These are phyloP conservation scores for Barbarea vulgaris DNA, from an alignment of 345 rosid species.

Conservation along the genomic window DNA sequence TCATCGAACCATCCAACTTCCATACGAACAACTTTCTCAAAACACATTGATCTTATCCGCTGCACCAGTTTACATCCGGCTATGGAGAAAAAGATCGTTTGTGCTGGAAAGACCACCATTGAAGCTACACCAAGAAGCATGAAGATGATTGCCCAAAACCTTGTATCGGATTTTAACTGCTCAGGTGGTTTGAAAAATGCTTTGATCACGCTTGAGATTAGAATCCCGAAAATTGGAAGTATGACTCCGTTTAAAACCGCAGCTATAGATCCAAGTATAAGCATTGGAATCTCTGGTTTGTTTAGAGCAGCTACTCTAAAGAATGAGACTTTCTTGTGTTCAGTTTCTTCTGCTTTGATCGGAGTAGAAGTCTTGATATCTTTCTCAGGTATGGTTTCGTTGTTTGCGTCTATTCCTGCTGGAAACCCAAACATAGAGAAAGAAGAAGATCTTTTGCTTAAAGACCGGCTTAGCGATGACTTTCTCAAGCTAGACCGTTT, in stretches of 20 bases:
- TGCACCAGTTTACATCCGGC: slow-evolving; percentile 72
- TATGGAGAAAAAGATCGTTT: slow-evolving; percentile 62
- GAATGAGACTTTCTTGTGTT: slow-evolving; percentile 51
- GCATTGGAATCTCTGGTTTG: slow-evolving; percentile 77
- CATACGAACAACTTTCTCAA: slow-evolving; percentile 82
- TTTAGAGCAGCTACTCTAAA: slow-evolving; percentile 67
- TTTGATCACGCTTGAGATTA: slow-evolving; percentile 56
- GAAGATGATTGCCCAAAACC: slow-evolving; percentile 70
- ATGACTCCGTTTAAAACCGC: slow-evolving; percentile 58
- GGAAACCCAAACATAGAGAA: slow-evolving; percentile 65
- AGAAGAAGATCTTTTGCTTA: slow-evolving; percentile 66
- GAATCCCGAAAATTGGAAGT: slow-evolving; percentile 60
- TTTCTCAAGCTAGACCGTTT: slow-evolving; percentile 49
- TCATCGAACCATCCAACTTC: slow-evolving; percentile 89
- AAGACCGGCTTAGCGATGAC: slow-evolving; percentile 46
- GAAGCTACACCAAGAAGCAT: slow-evolving; percentile 62
- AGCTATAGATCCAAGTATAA: slow-evolving; percentile 57
- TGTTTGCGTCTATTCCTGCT: slow-evolving; percentile 49
- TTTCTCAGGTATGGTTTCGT: slow-evolving; percentile 35
- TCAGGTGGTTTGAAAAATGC: slow-evolving; percentile 63
- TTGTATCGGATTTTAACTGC: slow-evolving; percentile 59
- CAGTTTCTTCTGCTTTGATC: slow-evolving; percentile 27
- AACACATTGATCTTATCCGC: slow-evolving; percentile 69
- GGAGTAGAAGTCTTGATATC: slow-evolving; percentile 30
- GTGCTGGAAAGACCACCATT: slow-evolving; percentile 50